Percentiles rank a stretch among this genome's conserved stretches.
Conservation (phyloP, 257 asterid genomes). For the Oldenlandia corymbosa region DNA sequence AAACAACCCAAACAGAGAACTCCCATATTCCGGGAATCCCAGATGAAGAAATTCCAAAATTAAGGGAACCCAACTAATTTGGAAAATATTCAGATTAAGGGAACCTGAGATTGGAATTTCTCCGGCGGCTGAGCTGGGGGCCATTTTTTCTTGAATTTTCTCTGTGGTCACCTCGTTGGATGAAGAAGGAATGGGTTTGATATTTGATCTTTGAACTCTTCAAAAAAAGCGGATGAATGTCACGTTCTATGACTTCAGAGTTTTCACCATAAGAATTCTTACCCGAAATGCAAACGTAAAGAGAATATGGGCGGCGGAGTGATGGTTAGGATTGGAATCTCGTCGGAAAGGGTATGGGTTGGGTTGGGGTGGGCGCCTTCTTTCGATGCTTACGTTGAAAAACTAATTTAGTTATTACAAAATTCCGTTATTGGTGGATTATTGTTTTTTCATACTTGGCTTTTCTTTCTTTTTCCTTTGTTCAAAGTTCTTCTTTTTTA, state of each 20-base stretch:
- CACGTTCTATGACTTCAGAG: background rate
- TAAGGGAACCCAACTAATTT: background rate
- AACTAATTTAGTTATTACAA: too few relatives aligned
- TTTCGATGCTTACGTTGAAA: too few relatives aligned
- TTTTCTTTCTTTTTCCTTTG: too few relatives aligned
- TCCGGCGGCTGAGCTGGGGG: conserved; percentile 16
- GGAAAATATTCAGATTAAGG: background rate
- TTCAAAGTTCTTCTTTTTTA: too few relatives aligned
- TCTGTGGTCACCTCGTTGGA: background rate
- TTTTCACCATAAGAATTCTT: background rate
- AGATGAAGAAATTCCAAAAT: background rate
- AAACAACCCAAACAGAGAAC: background rate
- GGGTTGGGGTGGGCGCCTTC: too few relatives aligned
- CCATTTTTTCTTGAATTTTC: conserved; percentile 17
- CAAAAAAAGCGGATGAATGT: background rate
- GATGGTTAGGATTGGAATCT: too few relatives aligned
- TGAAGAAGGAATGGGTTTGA: background rate
- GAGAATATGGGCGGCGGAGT: background rate
- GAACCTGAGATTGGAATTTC: conserved; percentile 20
- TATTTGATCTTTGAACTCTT: conserved; percentile 4
- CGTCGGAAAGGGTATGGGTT: too few relatives aligned
- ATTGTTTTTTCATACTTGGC: too few relatives aligned
- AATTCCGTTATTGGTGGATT: too few relatives aligned
- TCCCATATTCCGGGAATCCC: conserved; percentile 1
- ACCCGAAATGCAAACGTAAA: background rate